Conservation (phyloP, 257 asterid species). For the Vinca minor region DNA sequence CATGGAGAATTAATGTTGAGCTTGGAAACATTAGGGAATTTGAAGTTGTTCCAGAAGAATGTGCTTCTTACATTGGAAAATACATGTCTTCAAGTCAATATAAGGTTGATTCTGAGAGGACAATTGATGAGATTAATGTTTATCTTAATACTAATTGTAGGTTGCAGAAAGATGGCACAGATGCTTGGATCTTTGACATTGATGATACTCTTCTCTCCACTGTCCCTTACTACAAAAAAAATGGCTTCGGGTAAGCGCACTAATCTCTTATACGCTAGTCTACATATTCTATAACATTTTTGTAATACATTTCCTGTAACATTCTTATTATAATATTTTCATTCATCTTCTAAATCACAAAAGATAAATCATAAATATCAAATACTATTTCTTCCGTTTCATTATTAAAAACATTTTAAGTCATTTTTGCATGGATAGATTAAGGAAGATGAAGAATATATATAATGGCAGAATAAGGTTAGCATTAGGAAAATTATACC, state of each 20-base stretch:
- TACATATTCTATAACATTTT: too few relatives aligned
- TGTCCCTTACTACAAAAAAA: slow-evolving; percentile 60
- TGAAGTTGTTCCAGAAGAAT: slow-evolving; percentile 61
- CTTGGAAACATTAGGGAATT: slow-evolving; percentile 47
- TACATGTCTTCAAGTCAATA: slow-evolving; percentile 75
- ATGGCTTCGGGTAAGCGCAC: slow-evolving; percentile 52
- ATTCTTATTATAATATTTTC: too few relatives aligned
- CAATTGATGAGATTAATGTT: slow-evolving; percentile 44
- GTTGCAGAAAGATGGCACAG: slow-evolving; percentile 48
- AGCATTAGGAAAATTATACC: too few relatives aligned
- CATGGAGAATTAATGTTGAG: slow-evolving; percentile 80
- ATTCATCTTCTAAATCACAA: too few relatives aligned
- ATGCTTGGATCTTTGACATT: slow-evolving; percentile 66
- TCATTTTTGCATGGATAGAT: too few relatives aligned
- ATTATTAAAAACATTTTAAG: too few relatives aligned
- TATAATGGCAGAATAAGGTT: too few relatives aligned
- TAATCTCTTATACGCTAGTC: too few relatives aligned
- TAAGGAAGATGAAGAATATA: too few relatives aligned
- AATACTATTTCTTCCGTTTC: too few relatives aligned
- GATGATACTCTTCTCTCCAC: slow-evolving; percentile 77
- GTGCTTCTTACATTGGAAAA: slow-evolving; percentile 43
- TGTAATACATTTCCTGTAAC: too few relatives aligned
- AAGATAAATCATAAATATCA: too few relatives aligned
- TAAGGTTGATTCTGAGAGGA: slow-evolving; percentile 51
- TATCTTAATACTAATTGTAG: slow-evolving; percentile 39